Evolutionary conservation across 306 rosid species (phyloP).

Genomic region (Casuarina cunninghamiana): DNA sequence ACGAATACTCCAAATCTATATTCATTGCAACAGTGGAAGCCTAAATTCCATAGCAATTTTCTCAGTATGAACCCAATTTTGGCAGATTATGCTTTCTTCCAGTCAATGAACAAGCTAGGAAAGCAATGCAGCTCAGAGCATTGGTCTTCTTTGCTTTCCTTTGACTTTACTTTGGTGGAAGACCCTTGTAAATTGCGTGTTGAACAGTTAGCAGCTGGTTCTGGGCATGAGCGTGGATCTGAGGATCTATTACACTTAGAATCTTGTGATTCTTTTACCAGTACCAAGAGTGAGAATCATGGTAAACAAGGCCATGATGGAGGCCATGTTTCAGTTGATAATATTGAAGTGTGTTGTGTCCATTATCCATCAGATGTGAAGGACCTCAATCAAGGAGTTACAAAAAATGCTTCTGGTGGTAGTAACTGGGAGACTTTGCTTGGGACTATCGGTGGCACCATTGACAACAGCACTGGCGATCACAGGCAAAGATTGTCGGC

Average conservation of each 20-base stretch:
- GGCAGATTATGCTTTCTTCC: conserved; percentile 52
- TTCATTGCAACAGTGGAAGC: conserved; percentile 35
- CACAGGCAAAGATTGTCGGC: conserved; percentile 34
- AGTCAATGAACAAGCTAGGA: conserved; percentile 39
- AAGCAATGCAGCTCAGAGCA: conserved; percentile 34
- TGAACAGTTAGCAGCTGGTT: conserved; percentile 40
- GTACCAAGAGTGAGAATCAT: conserved; percentile 35
- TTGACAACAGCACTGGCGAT: conserved; percentile 32
- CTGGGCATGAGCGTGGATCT: conserved; percentile 27
- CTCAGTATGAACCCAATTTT: conserved; percentile 78
- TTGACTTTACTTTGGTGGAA: conserved; percentile 70
- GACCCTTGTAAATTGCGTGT: conserved; percentile 70
- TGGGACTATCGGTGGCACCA: conserved; percentile 42
- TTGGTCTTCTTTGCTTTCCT: conserved; percentile 49
- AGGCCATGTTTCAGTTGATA: conserved; percentile 40
- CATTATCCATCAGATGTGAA: conserved; percentile 35
- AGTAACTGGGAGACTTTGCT: conserved; percentile 89
- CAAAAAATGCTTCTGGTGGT: conserved; percentile 62
- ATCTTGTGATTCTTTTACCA: conserved; percentile 31
- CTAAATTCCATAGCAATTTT: conserved; percentile 42
- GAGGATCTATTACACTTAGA: conserved; percentile 27
- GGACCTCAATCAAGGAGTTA: conserved; percentile 34
- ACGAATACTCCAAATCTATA: conserved; percentile 35
- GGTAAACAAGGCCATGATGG: conserved; percentile 29
- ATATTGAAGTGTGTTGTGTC: conserved; percentile 21